Evolutionary conservation across 768 basidiomycete genomes (phyloP), one percentile per base, ranked within the genome.

Genomic region (Lactarius hengduanensis): DNA sequence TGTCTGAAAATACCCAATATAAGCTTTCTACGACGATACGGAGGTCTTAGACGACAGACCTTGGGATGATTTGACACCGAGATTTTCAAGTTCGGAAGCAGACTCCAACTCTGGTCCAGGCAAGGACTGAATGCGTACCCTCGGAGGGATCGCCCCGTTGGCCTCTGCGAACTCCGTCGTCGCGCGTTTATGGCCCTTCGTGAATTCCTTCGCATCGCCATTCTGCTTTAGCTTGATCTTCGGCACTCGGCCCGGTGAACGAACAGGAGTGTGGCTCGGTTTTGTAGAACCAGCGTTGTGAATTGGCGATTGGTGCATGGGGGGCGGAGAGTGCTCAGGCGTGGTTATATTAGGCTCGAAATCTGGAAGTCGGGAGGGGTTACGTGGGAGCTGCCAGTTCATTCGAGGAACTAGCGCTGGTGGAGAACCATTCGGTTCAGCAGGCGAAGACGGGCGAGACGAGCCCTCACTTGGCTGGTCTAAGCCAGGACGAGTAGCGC

Each of bases 261-360:
- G 76, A 4, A 82, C 76, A 16, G 84, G 83, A 61, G 85, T 83
- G 36, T 79, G 76, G 61, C 82, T 83, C 9, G 75, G 67, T 20
- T 64, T 62, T 55, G 65, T 61, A 18, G 68, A 60, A 22, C 72
- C 73, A 6, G 77, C 73, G 32, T 66, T 56, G 30, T 72, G 71
- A 63, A 73, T 75, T 1, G 73, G 67, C 60, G 77, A 69, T 13
- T 71, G 63, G n/a, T 61, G 60, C 70, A 56, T 74, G 64, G 67
- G 66, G 67, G 40, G 45, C 22, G 66, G 22, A 34, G 72, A 72
- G 15, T 70, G 71, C 65, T 70, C 71, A 2, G 71, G 70, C 2
- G 74, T 73, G 8, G 75, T 75, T 30, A 69, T 65, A 45, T 80
- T 78, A 1, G 78, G 63, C 62, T 82, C 79, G 16, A 83, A 72